Evolutionary conservation across 208 protist species (phyloP), one percentile per base, ranked within the genome.

Genomic region (Leishmania guyanensis): DNA sequence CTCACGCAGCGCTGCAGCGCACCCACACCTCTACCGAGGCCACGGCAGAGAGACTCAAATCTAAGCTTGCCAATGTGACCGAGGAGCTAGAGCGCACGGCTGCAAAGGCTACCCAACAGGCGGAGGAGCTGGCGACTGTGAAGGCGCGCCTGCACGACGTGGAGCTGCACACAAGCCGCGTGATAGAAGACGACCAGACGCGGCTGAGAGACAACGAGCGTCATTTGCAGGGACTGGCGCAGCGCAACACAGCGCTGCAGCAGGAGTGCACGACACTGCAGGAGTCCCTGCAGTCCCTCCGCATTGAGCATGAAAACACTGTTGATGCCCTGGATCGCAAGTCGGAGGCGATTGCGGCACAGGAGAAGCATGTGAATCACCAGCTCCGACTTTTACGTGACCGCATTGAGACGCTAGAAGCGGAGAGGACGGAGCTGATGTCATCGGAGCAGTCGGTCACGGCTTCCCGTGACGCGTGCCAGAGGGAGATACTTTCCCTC

Each of bases 211-310:
- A 86, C 66, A 74, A 70, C 16, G 86, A 92, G 36, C 82, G 83
- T 56, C 86, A 86, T 29, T 58, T 88, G 29, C 84, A 83, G 14
- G 77, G 81, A 48, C 75, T 92, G 9, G 84, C 88, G 73, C 88
- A 89, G 26, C 86, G 90, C 66, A 87, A 93, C 48, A 79, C 88
- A 26, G 85, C 86, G 53, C 84, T 92, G 16, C 88, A 95, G 80
- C 65, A 86, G 78, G 92, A 92, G 54, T 85, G 80, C 33, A 83
- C 88, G 48, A 79, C 84, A 16, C 89, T 91, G 68, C 89, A 92
- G 71, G 81, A 92, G 66, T 77, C 84, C 53, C 78, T 83, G 17
- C 86, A 92, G 46, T 84, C 85, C 10, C 87, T 89, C 54, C 75
- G 84, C 22, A 81, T 84, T 48, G 84, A 80, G 51, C 81, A 83